phyloP scores from a whole-genome alignment of 2,329 filamentous ascomycete genomes.

The Claviceps sp. region DNA sequence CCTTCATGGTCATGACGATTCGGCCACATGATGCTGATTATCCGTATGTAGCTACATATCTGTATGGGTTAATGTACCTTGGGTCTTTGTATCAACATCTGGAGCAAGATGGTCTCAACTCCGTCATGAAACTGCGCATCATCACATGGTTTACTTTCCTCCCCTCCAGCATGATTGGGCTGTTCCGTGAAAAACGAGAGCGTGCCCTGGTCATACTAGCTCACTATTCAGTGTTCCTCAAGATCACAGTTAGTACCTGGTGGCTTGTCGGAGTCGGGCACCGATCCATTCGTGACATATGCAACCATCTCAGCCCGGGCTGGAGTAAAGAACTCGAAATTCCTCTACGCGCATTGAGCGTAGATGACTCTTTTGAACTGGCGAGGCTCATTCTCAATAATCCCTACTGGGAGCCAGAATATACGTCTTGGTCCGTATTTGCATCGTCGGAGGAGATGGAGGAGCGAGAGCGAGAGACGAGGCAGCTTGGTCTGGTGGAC shows the following conservation, averaged over 20 bases:
- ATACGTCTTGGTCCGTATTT: neutral
- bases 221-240: constrained; percentile 38
- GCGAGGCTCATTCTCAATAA: constrained; percentile 31
- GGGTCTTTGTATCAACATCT: constrained; percentile 39
- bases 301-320: constrained; percentile 22
- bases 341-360: constrained; percentile 22
- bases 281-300: constrained; percentile 32
- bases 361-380: constrained; percentile 21
- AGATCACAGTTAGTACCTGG: constrained; percentile 30
- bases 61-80: constrained; percentile 32
- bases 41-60: constrained; percentile 26
- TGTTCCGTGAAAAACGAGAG: constrained; percentile 27
- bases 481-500: constrained; percentile 5
- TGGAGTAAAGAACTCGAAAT: constrained; percentile 19
- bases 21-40: constrained; percentile 28
- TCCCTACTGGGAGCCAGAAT: constrained; percentile 22
- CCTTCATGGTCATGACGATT: constrained; percentile 36
- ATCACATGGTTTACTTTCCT: constrained; percentile 41
- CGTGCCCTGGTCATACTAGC: constrained; percentile 38
- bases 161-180: constrained; percentile 28
- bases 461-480: neutral
- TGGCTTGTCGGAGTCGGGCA: constrained; percentile 35
- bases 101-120: constrained; percentile 25
- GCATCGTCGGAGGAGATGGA: neutral
- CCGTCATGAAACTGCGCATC: constrained; percentile 33